phyloP scores from a whole-genome alignment of 768 basidiomycete species.

The Lactarius sanguifluus region DNA sequence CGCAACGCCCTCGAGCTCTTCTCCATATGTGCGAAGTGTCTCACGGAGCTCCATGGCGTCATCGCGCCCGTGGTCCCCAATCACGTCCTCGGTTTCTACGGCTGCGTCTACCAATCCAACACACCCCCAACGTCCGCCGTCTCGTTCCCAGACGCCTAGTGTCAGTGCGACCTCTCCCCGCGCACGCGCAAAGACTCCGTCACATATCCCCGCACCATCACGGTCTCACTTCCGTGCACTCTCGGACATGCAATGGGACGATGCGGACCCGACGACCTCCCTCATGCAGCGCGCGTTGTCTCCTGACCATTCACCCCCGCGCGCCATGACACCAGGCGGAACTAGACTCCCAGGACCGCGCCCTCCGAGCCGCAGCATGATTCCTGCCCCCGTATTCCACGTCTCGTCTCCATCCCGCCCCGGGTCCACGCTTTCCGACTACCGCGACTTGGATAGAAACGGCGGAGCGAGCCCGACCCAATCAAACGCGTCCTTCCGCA shows the following conservation, averaged over 20 bases:
- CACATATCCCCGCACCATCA: constrained; percentile 69
- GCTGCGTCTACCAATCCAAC: constrained; percentile 36
- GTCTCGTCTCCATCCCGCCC: constrained; percentile 70
- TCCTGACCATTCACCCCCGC: constrained; percentile 44
- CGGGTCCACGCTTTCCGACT: constrained; percentile 67
- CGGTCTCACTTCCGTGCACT: constrained; percentile 46
- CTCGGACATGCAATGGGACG: constrained; percentile 49
- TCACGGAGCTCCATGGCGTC: constrained; percentile 31
- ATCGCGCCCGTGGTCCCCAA: constrained; percentile 30
- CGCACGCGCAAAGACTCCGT: constrained; percentile 76
- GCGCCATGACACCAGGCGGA: constrained; percentile 44
- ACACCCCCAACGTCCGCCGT: constrained; percentile 48
- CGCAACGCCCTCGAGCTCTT: constrained; percentile 10
- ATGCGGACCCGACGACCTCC: constrained; percentile 45
- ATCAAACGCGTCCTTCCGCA: constrained; percentile 41
- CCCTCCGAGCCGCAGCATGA: constrained; percentile 82
- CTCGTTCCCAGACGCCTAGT: constrained; percentile 60
- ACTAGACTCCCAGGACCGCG: constrained; percentile 55
- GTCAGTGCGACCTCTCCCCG: constrained; percentile 49
- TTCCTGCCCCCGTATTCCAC: constrained; percentile 74
- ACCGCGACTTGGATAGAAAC: constrained; percentile 31
- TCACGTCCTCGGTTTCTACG: constrained; percentile 29
- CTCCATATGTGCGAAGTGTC: constrained; percentile 27
- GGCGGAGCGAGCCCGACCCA: constrained; percentile 18
- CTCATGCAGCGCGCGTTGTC: constrained; percentile 65